A percentile compares a stretch with the other conserved stretches of the same genome.
phyloP scores from a whole-genome alignment of 345 rosid species.

The Euclidium syriacum region DNA sequence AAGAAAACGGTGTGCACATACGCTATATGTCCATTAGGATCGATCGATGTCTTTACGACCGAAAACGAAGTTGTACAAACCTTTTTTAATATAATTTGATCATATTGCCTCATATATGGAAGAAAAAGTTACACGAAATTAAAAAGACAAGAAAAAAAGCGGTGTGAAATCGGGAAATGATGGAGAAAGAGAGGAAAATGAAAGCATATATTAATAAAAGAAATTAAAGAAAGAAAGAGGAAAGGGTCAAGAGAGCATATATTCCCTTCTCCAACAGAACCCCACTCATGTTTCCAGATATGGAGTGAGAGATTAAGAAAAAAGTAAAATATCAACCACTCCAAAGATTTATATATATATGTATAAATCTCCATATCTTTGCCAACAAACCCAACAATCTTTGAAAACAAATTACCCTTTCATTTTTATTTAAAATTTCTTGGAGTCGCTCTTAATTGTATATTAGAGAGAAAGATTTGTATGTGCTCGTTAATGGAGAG shows the following conservation, averaged over 20 bases:
- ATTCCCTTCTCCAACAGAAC: conserved; percentile 62
- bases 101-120: conserved; percentile 56
- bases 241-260: conserved; percentile 66
- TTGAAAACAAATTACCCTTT: conserved; percentile 16
- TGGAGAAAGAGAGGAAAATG: conserved; percentile 19
- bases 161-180: conserved; percentile 27
- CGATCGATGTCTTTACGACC: conserved; percentile 17
- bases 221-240: conserved; percentile 34
- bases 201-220: conserved; percentile 21
- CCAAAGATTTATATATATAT: conserved; percentile 13
- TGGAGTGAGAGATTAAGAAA: conserved; percentile 56
- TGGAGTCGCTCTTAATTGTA: conserved; percentile 5
- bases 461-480: conserved; percentile 3
- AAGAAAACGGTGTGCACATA: neutral
- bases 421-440: neutral
- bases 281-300: conserved; percentile 77
- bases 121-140: conserved; percentile 30
- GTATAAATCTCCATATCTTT: conserved; percentile 27
- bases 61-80: conserved; percentile 19
- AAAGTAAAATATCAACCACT: conserved; percentile 33
- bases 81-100: conserved; percentile 26
- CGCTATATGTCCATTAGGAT: conserved; percentile 22
- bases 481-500: conserved; percentile 29
- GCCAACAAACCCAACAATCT: conserved; percentile 34
- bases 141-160: conserved; percentile 15